Conservation (phyloP, 306 rosid genomes). For the Purshia tridentata region DNA sequence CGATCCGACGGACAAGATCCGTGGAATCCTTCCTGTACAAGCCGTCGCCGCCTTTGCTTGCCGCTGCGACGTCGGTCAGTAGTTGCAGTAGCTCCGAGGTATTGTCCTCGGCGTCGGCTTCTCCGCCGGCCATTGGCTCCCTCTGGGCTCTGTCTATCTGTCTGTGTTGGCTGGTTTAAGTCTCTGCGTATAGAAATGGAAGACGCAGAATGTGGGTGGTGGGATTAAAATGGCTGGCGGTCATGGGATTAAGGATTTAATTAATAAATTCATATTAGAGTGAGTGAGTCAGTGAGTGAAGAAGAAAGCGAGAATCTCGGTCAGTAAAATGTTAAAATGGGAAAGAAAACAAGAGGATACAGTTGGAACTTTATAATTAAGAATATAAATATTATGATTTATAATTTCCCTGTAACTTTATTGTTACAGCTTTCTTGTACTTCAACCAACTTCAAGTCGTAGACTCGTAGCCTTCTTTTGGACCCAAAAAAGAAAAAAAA, state of each 20-base stretch:
- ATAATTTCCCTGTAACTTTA: too few species aligned
- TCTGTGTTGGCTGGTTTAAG: neutral
- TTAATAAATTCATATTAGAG: neutral
- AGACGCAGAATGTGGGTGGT: neutral
- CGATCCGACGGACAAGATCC: conserved; percentile 96
- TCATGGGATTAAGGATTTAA: conserved; percentile 16
- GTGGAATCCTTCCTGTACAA: conserved; percentile 73
- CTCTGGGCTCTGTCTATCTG: neutral
- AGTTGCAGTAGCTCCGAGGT: conserved; percentile 49
- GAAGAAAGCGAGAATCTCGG: conserved; percentile 24
- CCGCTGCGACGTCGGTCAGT: conserved; percentile 49
- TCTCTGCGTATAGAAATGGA: neutral
- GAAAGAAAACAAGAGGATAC: conserved; percentile 26
- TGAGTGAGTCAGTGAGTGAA: conserved; percentile 20
- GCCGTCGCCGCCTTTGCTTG: conserved; percentile 27
- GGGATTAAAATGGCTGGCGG: conserved; percentile 7
- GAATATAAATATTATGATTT: too few species aligned
- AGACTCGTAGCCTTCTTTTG: too few species aligned
- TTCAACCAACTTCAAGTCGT: too few species aligned
- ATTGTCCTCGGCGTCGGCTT: conserved; percentile 43
- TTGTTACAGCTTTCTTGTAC: too few species aligned
- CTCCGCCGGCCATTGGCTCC: conserved; percentile 56
- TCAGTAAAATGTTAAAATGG: neutral
- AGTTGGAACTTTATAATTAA: too few species aligned
- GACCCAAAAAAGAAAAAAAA: too few species aligned